A percentile compares a stretch with the other conserved stretches of the same genome.
These are phyloP conservation scores for Pulveroboletus sp. DNA, from an alignment of 768 basidiomycete species.

Conservation along the genomic window DNA sequence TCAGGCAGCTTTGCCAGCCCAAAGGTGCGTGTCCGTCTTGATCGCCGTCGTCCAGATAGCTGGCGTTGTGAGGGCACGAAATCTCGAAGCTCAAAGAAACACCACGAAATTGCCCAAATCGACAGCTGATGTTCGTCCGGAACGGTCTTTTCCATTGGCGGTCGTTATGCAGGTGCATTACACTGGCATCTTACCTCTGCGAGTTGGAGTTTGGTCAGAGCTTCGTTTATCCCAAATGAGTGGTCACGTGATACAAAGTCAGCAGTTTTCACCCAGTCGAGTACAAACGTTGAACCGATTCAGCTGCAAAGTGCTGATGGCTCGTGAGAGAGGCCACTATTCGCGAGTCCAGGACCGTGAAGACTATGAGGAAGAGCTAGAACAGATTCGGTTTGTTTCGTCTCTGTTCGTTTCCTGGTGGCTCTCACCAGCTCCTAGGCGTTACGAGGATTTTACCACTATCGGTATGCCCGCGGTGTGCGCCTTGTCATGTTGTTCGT, in stretches of 20 bases:
- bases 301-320: slow-evolving; percentile 15
- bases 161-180: not conserved
- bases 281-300: not conserved
- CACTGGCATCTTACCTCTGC: not conserved
- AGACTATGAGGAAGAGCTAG: slow-evolving; percentile 61
- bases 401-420: not conserved
- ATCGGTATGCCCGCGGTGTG: slow-evolving; percentile 58
- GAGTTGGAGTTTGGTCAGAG: too few species aligned
- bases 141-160: not conserved
- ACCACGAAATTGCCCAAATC: not conserved
- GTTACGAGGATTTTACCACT: slow-evolving; percentile 93
- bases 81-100: slow-evolving; percentile 5
- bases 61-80: slow-evolving; percentile 2
- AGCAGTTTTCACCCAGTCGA: not conserved
- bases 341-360: slow-evolving; percentile 26
- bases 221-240: too few species aligned
- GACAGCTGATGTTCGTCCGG: not conserved
- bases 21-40: slow-evolving; percentile 21
- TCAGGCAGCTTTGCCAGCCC: slow-evolving; percentile 10
- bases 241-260: slow-evolving; percentile 15
- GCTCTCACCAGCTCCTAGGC: slow-evolving; percentile 42
- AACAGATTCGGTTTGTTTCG: slow-evolving; percentile 52
- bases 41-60: slow-evolving; percentile 18
- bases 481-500: slow-evolving; percentile 11
- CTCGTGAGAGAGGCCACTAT: slow-evolving; percentile 20